Conservation (phyloP, 2,329 filamentous ascomycete genomes). For the Pseudocercospora ulei region DNA sequence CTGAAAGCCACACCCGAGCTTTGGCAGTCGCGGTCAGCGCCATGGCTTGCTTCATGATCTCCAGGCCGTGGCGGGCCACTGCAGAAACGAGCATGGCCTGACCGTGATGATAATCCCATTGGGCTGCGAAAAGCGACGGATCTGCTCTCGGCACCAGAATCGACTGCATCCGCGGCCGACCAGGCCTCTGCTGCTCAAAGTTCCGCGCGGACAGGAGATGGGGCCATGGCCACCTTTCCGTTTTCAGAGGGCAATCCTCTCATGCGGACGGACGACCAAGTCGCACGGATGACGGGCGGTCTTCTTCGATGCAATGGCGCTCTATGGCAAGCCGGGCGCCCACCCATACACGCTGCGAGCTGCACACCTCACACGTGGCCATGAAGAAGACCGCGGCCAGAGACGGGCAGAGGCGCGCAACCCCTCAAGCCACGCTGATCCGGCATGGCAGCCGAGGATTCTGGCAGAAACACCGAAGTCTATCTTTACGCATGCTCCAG, state of each 20-base stretch:
- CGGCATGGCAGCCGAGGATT: slow-evolving; percentile 24
- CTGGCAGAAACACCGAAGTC: slow-evolving; percentile 11
- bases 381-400: no score
- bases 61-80: slow-evolving; percentile 15
- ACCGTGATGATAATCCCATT: slow-evolving; percentile 11
- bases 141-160: slow-evolving; percentile 6
- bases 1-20: slow-evolving; percentile 20
- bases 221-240: no score
- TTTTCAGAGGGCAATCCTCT: no score
- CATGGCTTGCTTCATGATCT: slow-evolving; percentile 20
- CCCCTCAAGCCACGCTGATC: slow-evolving; percentile 27
- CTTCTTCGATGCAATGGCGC: slow-evolving; percentile 3
- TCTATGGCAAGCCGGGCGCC: slow-evolving; percentile 10
- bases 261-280: slow-evolving; percentile 14
- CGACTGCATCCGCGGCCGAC: slow-evolving; percentile 3
- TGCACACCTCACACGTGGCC: slow-evolving; percentile 25
- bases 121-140: slow-evolving; percentile 12
- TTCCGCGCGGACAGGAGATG: background rate
- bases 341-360: slow-evolving; percentile 17
- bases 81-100: slow-evolving; percentile 12
- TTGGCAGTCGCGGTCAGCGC: slow-evolving; percentile 13
- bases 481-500: slow-evolving; percentile 16
- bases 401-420: no score
- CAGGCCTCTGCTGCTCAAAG: background rate
- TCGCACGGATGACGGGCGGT: slow-evolving; percentile 11